phyloP scores from a whole-genome alignment of 2,329 filamentous ascomycete genomes.

The Incumbomyces lentus region DNA sequence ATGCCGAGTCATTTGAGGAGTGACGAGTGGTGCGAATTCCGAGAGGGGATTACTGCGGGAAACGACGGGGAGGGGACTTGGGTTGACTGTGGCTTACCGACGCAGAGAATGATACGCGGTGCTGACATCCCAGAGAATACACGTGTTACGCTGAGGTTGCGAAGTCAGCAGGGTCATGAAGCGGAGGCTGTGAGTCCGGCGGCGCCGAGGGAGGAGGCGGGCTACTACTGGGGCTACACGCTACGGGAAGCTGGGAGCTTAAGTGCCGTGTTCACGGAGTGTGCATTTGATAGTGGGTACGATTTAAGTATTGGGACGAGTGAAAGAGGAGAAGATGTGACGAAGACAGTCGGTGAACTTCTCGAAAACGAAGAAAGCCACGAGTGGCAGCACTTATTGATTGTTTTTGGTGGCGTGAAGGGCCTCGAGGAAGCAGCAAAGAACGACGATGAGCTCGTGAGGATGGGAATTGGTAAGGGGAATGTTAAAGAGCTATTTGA shows the following conservation, averaged over 20 bases:
- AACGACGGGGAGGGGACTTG: slow-evolving; percentile 39
- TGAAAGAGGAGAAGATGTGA: slow-evolving; percentile 53
- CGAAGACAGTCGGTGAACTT: slow-evolving; percentile 21
- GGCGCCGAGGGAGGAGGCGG: slow-evolving; percentile 60
- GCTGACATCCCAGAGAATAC: slow-evolving; percentile 56
- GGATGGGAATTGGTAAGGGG: slow-evolving; percentile 53
- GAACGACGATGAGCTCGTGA: slow-evolving; percentile 47
- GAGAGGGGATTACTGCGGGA: slow-evolving; percentile 61
- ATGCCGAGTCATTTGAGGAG: slow-evolving; percentile 73
- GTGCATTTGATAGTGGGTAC: slow-evolving; percentile 64
- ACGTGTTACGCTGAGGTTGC: slow-evolving; percentile 56
- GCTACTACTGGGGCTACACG: slow-evolving; percentile 79
- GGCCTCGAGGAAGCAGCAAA: slow-evolving; percentile 67
- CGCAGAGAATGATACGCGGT: slow-evolving; percentile 43
- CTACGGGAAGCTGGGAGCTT: slow-evolving; percentile 58
- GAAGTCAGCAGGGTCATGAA: slow-evolving; percentile 25
- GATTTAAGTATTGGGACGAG: slow-evolving; percentile 76
- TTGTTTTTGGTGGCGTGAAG: slow-evolving; percentile 72
- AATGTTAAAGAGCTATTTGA: slow-evolving; percentile 67
- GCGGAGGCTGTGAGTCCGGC: slow-evolving; percentile 58
- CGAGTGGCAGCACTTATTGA: slow-evolving; percentile 54
- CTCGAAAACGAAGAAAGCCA: slow-evolving; percentile 30
- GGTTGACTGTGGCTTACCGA: slow-evolving; percentile 41
- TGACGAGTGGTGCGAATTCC: slow-evolving; percentile 68
- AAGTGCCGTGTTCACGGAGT: slow-evolving; percentile 67